phyloP scores from a whole-genome alignment of 2,329 filamentous ascomycete genomes.

The Colletotrichum destructivum region DNA sequence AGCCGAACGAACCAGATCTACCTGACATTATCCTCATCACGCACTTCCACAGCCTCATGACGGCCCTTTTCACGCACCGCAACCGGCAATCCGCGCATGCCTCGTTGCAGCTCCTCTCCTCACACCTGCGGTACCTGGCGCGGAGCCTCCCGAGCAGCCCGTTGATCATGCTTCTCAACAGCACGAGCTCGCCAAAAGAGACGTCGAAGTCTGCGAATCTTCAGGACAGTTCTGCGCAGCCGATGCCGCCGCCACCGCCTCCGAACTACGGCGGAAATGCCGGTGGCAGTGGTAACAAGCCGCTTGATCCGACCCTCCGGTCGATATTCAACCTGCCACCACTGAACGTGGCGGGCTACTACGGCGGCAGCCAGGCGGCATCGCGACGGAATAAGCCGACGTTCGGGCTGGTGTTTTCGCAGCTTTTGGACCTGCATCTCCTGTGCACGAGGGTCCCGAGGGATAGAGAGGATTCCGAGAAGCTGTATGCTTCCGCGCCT shows the following conservation, averaged over 20 bases:
- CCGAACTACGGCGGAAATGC: slow-evolving; percentile 3
- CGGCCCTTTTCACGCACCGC: slow-evolving; percentile 65
- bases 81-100: slow-evolving; percentile 64
- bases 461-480: slow-evolving; percentile 57
- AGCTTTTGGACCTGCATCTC: slow-evolving; percentile 70
- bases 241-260: slow-evolving; percentile 10
- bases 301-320: slow-evolving; percentile 62
- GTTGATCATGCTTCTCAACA: slow-evolving; percentile 70
- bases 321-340: slow-evolving; percentile 63
- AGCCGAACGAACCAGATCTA: slow-evolving; percentile 23
- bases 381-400: slow-evolving; percentile 60
- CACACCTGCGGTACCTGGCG: slow-evolving; percentile 62
- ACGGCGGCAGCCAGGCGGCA: slow-evolving; percentile 42
- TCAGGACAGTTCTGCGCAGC: slow-evolving; percentile 5
- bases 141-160: slow-evolving; percentile 58
- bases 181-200: slow-evolving; percentile 53
- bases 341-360: slow-evolving; percentile 43
- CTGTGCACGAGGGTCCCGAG: slow-evolving; percentile 64
- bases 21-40: slow-evolving; percentile 69
- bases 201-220: neutral
- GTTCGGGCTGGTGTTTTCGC: slow-evolving; percentile 69
- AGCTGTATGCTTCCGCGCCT: slow-evolving; percentile 44
- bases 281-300: slow-evolving; percentile 23
- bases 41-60: slow-evolving; percentile 67
- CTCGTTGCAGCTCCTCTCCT: slow-evolving; percentile 63